These are phyloP conservation scores for Benincasa hispida DNA, from an alignment of 306 rosid species.

Conservation along the genomic window DNA sequence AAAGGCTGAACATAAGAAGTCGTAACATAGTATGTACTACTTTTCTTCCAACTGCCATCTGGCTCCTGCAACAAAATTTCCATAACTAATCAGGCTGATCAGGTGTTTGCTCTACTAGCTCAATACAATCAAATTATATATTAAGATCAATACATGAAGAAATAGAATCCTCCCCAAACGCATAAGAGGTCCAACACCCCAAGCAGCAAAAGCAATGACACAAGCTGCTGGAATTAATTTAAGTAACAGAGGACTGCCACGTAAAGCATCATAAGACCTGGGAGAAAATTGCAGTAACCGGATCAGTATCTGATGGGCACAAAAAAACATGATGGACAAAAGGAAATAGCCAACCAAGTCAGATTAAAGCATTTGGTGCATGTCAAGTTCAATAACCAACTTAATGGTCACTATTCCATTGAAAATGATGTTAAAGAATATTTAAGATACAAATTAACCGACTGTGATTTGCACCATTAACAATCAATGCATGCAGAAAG, in stretches of 20 bases:
- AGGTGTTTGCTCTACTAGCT: not conserved
- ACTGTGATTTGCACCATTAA: not conserved
- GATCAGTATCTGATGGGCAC: not conserved
- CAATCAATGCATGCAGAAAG: not conserved
- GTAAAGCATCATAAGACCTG: conserved; percentile 60
- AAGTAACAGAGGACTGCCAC: conserved; percentile 39
- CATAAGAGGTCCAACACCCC: conserved; percentile 75
- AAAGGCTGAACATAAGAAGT: conserved; percentile 76
- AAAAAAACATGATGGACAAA: not conserved
- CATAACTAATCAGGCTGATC: not conserved
- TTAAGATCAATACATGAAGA: conserved; percentile 41
- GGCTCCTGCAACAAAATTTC: conserved; percentile 38
- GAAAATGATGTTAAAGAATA: not conserved
- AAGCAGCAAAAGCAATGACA: conserved; percentile 78
- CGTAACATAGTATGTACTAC: conserved; percentile 44
- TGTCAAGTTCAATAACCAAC: not conserved
- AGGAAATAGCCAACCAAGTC: not conserved
- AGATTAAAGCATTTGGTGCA: not conserved
- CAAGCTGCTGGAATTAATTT: conserved; percentile 70
- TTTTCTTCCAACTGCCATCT: conserved; percentile 79
- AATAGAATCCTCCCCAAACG: conserved; percentile 57
- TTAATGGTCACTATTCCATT: not conserved
- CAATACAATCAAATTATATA: not conserved
- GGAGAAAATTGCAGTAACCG: not conserved
- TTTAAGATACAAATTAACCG: not conserved